Base-by-base conservation (phyloP, 192 early-diverging fungal genomes). In the Thamnidium elegans region DNA sequence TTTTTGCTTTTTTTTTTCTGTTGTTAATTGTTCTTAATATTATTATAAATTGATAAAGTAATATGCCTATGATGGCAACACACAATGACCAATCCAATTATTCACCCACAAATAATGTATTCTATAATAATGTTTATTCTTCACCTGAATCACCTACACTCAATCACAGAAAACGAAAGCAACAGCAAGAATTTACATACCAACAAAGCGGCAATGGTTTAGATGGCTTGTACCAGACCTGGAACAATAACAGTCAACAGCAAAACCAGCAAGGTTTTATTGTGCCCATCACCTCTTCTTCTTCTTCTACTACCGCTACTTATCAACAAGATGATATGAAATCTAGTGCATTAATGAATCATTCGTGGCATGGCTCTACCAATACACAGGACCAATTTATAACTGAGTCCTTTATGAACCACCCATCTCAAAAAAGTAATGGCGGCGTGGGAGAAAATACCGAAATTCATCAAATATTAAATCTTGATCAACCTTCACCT, bases 391-490 rank as follows among this genome's bases (percentile, higher is more conserved):
- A 39, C 0, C 36, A 39, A 6, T 39, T 39, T 39, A 39, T 39
- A 39, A 4, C 36, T 1, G 36, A 39, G 5, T 39, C 26, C 15
- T 31, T 53, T 53, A 53, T 53, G 23, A 53, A 31, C 14, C 1
- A 39, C 4, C 9, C 36, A 13, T 48, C 46, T 48, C 17, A 14
- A 13, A 48, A 48, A 0, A 15, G 17, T 15, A 13, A 15, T 15
- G 46, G 17, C 17, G 46, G 46, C 17, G 46, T 48, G 46, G 46
- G 46, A 48, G 46, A 48, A 48, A 48, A 48, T 19, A 48, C 15
- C 14, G 58, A 59, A 15, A 59, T 59, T 23, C 36, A 59, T 59
- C 58, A 59, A 45, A 59, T 59, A 21, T 59, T 59, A 17, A 21
- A 45, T 11, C 21, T 56, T 4, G 55, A 56, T 7, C 34, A 10